A percentile compares a stretch with the other conserved stretches of the same genome.
These are phyloP conservation scores for Mycosphaerella arachidis DNA, from an alignment of 2,329 filamentous ascomycete genomes.

Conservation along the genomic window DNA sequence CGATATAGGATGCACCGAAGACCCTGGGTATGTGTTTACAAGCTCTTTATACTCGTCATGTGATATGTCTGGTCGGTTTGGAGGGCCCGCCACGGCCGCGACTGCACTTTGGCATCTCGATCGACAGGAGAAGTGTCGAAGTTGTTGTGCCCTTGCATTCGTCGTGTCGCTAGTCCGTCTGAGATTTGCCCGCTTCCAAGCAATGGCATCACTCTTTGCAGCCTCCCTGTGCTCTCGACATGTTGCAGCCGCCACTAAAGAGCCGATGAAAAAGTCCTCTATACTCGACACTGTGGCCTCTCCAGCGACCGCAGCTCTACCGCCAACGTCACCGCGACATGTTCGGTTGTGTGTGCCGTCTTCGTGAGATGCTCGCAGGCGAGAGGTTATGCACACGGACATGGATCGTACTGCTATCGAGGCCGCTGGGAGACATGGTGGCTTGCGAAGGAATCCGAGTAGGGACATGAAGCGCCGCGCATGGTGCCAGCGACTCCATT, in stretches of 20 bases:
- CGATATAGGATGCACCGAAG: constrained; percentile 2
- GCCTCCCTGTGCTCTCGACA: constrained; percentile 43
- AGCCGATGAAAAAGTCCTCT: constrained; percentile 51
- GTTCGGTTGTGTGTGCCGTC: constrained; percentile 5
- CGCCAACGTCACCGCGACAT: constrained; percentile 15
- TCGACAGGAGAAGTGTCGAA: background rate
- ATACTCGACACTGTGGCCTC: constrained; percentile 32
- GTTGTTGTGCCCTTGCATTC: background rate
- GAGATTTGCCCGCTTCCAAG: background rate
- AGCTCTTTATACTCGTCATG: constrained; percentile 45
- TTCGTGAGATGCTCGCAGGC: background rate
- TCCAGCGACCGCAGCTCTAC: background rate
- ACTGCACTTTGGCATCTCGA: background rate
- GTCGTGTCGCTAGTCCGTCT: background rate
- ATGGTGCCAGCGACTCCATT: constrained; percentile 38
- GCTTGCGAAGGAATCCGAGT: constrained; percentile 52
- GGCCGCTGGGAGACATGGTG: constrained; percentile 40
- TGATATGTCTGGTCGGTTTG: constrained; percentile 30
- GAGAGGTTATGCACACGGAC: background rate
- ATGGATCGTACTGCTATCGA: constrained; percentile 7
- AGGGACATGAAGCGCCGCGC: constrained; percentile 61
- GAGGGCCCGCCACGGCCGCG: background rate
- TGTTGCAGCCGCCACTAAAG: constrained; percentile 49
- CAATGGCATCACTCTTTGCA: background rate
- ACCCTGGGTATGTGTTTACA: constrained; percentile 43